Evolutionary conservation across 257 asterid genomes (phyloP), one percentile per base, ranked within the genome.

Genomic region (Solanum chaucha): DNA sequence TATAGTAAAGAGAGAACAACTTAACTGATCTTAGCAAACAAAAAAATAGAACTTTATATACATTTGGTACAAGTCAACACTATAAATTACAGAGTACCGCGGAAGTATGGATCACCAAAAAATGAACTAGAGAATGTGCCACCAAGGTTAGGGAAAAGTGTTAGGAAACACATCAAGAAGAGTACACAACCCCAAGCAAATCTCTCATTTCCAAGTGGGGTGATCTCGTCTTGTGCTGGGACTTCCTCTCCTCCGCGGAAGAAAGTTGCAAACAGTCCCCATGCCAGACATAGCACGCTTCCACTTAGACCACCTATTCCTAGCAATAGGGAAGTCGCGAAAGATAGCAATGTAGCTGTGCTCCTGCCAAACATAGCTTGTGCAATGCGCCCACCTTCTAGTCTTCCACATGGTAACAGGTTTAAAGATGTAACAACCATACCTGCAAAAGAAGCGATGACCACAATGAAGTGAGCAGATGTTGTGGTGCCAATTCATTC

Each of bases 391-490:
- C 99, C 99, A 10, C 98, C 99, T 88, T 96, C 99, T 9, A 96
- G 97, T 88, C 98, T 90, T 71, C 99, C 99, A 84, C 96, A 92
- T 4, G 99, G 99, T 34, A 96, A 90, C 87, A 96, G 87, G 94
- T 96, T 96, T 92, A 95, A 88, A 19, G 99, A 95, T 48, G 99
- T 96, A 86, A 95, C 99, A 48, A 95, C 96, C 99, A 96, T 95
- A 61, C 98, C 99, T 96, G 90, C 75, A 22, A 30, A 85, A 38
- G 73, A 88, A 28, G 14, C 3, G 19, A 55, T 22, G 35, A 78
- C 64, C 64, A 14, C 24, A 44, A 13, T 44, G 64, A 35, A 58
- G 61, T n/a, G n/a, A 65, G 44, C 24, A 32, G 41, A 77, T 41
- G 61, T 13, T 5, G 12, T 41, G n/a, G 24, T 14, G 35, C 38